phyloP scores from a whole-genome alignment of 2,329 filamentous ascomycete genomes.

The Beauveria medogensis region DNA sequence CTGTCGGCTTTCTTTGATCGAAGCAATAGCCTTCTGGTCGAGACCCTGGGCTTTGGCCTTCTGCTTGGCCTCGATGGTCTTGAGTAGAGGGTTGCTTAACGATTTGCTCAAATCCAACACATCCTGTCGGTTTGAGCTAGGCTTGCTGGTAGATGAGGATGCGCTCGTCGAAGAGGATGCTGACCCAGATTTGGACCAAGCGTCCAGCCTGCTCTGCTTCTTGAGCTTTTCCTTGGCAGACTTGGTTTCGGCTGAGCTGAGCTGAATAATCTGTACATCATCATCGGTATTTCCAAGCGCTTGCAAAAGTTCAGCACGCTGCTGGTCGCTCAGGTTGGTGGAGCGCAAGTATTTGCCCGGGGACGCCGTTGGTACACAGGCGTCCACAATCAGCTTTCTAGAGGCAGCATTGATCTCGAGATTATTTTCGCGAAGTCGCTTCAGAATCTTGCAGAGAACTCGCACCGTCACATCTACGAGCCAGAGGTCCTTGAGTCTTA shows the following conservation, averaged over 20 bases:
- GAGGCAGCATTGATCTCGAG: constrained; percentile 60
- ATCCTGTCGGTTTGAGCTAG: constrained; percentile 36
- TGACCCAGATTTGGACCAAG: constrained; percentile 47
- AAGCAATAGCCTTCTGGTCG: constrained; percentile 30
- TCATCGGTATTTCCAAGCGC: constrained; percentile 53
- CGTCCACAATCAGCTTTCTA: constrained; percentile 55
- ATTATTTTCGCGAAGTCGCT: constrained; percentile 67
- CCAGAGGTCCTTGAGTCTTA: constrained; percentile 81
- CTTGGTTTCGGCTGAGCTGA: constrained; percentile 26
- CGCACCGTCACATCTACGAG: constrained; percentile 75
- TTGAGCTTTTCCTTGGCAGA: constrained; percentile 31
- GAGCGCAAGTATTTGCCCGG: constrained; percentile 51
- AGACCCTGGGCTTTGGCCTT: constrained; percentile 21
- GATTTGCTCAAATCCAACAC: constrained; percentile 38
- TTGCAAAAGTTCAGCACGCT: constrained; percentile 73
- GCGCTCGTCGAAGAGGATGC: constrained; percentile 16
- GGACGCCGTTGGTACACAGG: constrained; percentile 49
- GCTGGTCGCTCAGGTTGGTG: constrained; percentile 73
- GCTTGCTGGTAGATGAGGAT: constrained; percentile 17
- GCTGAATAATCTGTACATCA: constrained; percentile 40
- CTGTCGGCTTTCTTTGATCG: constrained; percentile 63
- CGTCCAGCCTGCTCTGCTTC: constrained; percentile 53
- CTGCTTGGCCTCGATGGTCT: constrained; percentile 32
- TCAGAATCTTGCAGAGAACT: constrained; percentile 76
- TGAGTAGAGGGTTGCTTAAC: constrained; percentile 39